Base-by-base conservation (phyloP, 305 asterid genomes). In the Fraxinus sp. region DNA sequence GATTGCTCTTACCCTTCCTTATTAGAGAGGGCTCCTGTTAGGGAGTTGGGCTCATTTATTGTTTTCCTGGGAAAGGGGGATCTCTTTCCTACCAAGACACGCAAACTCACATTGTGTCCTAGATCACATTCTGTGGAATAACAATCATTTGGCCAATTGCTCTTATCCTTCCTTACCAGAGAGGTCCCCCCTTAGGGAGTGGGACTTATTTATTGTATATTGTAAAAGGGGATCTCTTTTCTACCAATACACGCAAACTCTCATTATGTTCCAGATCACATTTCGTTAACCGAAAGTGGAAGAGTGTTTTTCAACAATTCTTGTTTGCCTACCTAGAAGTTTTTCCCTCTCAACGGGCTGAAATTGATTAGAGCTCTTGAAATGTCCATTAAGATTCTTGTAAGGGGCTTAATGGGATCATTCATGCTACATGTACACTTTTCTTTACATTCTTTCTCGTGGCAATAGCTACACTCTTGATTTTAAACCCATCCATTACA, bases 31-130 rank as follows among this genome's bases (percentile, higher is more conserved):
- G 8, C 22, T 4, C 62, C 62, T 13, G 16, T 46, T 16, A 52
- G 62, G 62, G 62, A 52, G 8, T n/a, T 1, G 8, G 62, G 22
- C 62, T 52, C 16, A 46, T 46, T 13, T 46, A 52, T 52, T 52
- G 14, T 49, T 49, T 14, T 14, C 18, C n/a, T 39, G 14, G 20
- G 18, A 5, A 52, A 52, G 18, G 36, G 70, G 26, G 39, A 28
- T 68, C 39, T 49, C 64, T 49, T 78, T 59, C 75, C 75, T 78
- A 59, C 52, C 52, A 32, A 78, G 75, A 33, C 57, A 78, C 1
- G n/a, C 75, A 59, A 78, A 78, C 55, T 49, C 52, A 49, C 74
- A 78, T 59, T 22, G 81, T 57, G 81, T 57, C 55, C 81, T 4
- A n/a, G 46, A 57, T 78, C 74, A 78, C 81, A n/a, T 78, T 78